phyloP scores from a whole-genome alignment of 192 early-diverging fungal species.

The Tieghemiomyces parasiticus region DNA sequence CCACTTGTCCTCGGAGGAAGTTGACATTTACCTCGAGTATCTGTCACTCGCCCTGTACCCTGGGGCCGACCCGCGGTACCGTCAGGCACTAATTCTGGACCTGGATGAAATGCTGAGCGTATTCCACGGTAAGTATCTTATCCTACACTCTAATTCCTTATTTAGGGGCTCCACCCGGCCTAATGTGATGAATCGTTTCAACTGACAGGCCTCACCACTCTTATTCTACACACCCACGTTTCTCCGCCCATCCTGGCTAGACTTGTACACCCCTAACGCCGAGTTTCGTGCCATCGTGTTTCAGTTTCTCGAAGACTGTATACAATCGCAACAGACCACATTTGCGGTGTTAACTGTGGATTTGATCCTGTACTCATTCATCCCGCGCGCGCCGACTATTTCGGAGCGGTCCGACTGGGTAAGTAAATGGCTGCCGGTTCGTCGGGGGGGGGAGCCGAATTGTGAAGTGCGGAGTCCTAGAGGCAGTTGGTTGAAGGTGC shows the following conservation, averaged over 20 bases:
- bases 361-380: background rate
- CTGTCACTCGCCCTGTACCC: background rate
- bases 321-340: background rate
- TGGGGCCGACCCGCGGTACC: background rate
- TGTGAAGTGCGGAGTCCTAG: too few relatives aligned
- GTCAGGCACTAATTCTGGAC: background rate
- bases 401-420: background rate
- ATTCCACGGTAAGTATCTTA: background rate
- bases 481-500: too few relatives aligned
- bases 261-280: background rate
- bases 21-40: background rate
- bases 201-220: background rate
- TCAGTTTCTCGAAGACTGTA: conserved; percentile 10
- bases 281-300: conserved; percentile 10
- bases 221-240: background rate
- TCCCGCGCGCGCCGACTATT: background rate
- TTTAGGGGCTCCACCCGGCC: background rate
- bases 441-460: too few relatives aligned
- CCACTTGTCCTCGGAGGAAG: background rate
- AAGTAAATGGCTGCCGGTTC: too few relatives aligned
- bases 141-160: too few relatives aligned
- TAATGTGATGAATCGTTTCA: background rate
- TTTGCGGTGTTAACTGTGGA: background rate
- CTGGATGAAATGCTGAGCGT: background rate
- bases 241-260: background rate